Evolutionary conservation across 1,284 basidiomycete genomes (phyloP), one percentile per base, ranked within the genome.

Genomic region (Pascua sp.): DNA sequence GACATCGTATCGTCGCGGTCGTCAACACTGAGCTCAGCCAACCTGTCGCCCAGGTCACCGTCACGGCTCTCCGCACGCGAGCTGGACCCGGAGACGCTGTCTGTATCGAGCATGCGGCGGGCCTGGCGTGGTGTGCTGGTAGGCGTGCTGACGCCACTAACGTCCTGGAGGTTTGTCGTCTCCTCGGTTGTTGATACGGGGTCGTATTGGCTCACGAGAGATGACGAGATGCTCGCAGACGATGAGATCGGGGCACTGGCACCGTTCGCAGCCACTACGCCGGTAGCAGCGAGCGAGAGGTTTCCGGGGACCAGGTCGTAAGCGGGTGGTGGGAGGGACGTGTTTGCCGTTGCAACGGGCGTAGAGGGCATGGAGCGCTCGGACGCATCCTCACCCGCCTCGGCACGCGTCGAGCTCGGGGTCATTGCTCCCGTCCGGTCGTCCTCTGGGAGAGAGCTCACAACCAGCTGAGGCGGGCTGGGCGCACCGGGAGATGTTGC

Each of bases 391-490:
- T 76, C 73, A 2, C 73, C 72, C 2, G 68, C 66, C 45, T 76
- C 72, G 1, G 74, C 74, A 16, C 66, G 66, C 3, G 74, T 76
- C 2, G 74, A 76, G 8, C 68, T 71, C 7, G 74, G 74, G 0
- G 74, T 75, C 62, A 67, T 64, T 1, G 70, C 62, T 10, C 68
- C 68, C n/a, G 56, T 32, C 13, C 61, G 57, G 24, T 50, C 41
- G 11, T 57, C 51, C n/a, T 62, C 62, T 2, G 72, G 72, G 1
- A 72, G 61, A 1, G 70, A 69, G 1, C 70, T 63, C 11, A 73
- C 60, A 7, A 71, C 58, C 1, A 60, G 56, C 18, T 60, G 58
- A 7, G 65, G 67, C 2, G 67, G 67, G 18, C 61, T 61, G 37
- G 63, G 59, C 12, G 61, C n/a, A 12, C 49, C 56, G 4, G 64